These are phyloP conservation scores for Prunus mongolica DNA, from an alignment of 306 rosid species.

Conservation along the genomic window DNA sequence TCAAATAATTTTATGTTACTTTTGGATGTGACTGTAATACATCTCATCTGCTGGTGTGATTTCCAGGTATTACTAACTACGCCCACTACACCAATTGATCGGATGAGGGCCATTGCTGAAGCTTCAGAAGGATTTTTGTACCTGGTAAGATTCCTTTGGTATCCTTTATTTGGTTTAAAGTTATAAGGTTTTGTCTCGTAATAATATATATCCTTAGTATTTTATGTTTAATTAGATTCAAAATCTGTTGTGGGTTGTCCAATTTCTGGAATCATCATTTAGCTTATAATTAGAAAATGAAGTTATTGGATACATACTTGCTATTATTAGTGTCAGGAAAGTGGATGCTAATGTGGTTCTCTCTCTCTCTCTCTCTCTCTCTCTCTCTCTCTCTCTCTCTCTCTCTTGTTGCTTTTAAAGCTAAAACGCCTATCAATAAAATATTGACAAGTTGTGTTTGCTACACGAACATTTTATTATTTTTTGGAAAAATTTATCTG, in stretches of 20 bases:
- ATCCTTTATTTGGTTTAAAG: background rate
- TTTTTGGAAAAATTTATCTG: background rate
- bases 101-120: slow-evolving; percentile 85
- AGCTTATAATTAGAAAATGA: slow-evolving; percentile 10
- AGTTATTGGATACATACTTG: slow-evolving; percentile 10
- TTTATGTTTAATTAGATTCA: background rate
- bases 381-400: background rate
- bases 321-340: background rate
- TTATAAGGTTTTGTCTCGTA: background rate
- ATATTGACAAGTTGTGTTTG: background rate
- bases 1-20: background rate
- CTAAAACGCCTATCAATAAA: background rate
- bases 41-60: slow-evolving; percentile 14
- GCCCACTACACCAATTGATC: slow-evolving; percentile 71
- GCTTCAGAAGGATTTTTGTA: slow-evolving; percentile 83
- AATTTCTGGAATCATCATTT: background rate
- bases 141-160: slow-evolving; percentile 48
- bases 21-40: background rate
- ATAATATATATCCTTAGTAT: background rate
- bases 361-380: background rate
- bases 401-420: background rate
- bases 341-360: background rate
- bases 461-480: background rate
- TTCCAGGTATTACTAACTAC: slow-evolving; percentile 83
- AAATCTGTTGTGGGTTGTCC: slow-evolving; percentile 2